These are phyloP conservation scores for Petasospora fabianii DNA, from an alignment of 1,139 yeast species.

Conservation along the genomic window DNA sequence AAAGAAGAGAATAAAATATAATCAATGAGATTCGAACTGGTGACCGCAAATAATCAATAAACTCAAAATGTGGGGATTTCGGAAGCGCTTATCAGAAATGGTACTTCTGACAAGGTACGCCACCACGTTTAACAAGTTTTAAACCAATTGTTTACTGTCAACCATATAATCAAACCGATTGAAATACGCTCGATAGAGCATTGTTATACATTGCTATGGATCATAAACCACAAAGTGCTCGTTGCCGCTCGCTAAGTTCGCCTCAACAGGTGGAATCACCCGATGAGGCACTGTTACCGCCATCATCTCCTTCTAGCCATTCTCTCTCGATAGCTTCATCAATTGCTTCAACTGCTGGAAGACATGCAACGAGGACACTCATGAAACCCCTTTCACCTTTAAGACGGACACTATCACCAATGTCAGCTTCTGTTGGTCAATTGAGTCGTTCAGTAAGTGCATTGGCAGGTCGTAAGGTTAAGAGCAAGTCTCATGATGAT, in stretches of 20 bases:
- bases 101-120: too few relatives aligned
- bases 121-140: too few relatives aligned
- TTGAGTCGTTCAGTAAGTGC: conserved; percentile 10
- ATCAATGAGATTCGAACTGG: too few relatives aligned
- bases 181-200: too few relatives aligned
- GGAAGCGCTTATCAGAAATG: background rate
- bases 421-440: conserved; percentile 8
- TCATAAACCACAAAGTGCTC: background rate
- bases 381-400: conserved; percentile 12
- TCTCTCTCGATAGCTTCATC: background rate
- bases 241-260: background rate
- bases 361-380: conserved; percentile 6
- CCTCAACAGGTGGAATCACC: too few relatives aligned
- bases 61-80: too few relatives aligned
- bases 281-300: too few relatives aligned
- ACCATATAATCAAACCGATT: too few relatives aligned
- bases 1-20: too few relatives aligned
- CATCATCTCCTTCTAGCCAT: too few relatives aligned
- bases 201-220: background rate
- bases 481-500: background rate
- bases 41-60: background rate
- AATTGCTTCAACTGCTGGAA: too few relatives aligned
- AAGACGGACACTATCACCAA: conserved; percentile 9
- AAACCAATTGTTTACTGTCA: too few relatives aligned
- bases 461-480: conserved; percentile 2